Evolutionary conservation across 257 asterid species (phyloP).

Genomic region (Przewalskia tangutica): DNA sequence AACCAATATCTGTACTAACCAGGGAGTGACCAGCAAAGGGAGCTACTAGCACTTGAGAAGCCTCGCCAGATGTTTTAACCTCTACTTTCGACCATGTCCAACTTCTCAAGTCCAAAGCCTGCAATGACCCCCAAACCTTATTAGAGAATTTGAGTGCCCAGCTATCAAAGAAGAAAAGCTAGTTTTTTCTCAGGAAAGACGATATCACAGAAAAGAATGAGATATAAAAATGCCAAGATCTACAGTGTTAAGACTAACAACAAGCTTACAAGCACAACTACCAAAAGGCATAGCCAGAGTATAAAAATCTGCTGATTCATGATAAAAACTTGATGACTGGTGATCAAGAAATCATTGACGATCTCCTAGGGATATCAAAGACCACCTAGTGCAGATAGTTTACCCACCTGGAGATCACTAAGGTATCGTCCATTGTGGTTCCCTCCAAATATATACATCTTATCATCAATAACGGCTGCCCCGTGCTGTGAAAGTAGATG

Average conservation of each 20-base stretch:
- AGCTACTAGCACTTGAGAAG: conserved; percentile 22
- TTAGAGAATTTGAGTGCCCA: neutral
- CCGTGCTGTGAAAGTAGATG: conserved; percentile 56
- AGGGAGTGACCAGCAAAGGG: conserved; percentile 88
- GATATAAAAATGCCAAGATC: neutral
- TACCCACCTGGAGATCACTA: conserved; percentile 87
- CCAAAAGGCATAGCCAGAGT: neutral
- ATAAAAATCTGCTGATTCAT: neutral
- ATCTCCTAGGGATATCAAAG: conserved; percentile 9
- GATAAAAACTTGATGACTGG: neutral
- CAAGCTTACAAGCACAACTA: neutral
- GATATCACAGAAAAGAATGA: neutral
- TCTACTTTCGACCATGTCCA: conserved; percentile 90
- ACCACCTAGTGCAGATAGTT: conserved; percentile 9
- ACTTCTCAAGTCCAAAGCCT: conserved; percentile 74
- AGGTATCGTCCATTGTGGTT: conserved; percentile 92
- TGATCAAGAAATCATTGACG: neutral
- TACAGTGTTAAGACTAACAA: neutral
- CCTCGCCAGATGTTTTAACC: conserved; percentile 42
- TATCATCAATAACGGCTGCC: conserved; percentile 78
- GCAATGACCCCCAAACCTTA: conserved; percentile 6
- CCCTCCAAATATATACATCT: conserved; percentile 93
- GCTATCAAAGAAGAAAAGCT: neutral
- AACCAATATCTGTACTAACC: conserved; percentile 43
- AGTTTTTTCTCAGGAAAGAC: conserved; percentile 12